Base-by-base conservation (phyloP, 495 filamentous ascomycete species). In the Neurospora sp. region DNA sequence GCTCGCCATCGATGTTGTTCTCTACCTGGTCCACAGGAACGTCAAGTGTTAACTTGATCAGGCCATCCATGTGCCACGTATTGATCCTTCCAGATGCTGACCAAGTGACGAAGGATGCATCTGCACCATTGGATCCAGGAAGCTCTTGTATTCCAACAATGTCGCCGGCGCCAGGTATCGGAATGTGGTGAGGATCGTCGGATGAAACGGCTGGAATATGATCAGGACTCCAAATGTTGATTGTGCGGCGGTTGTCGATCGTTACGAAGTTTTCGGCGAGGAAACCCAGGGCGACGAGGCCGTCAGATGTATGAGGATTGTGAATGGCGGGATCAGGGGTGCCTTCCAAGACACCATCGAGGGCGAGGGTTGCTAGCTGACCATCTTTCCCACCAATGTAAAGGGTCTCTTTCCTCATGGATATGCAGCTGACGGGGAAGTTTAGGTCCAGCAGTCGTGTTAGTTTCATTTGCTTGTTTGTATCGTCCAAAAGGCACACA, bases 91-190 rank as follows among this genome's bases (percentile, higher is more conserved):
- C 96, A 72, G 87, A 88, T 68, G 86, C 87, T 10, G 94, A 93
- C 92, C 93, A 98, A 0, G 94, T 97, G 75, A 93, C 91, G 79
- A 98, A 97, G 38, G 90, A 87, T 3, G 93, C 91, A 10, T 86
- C 82, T 1, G 87, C 78, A 8, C 80, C 76, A 74, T 91, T 90
- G 0, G 87, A 84, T 39, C 80, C 78, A 4, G 85, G 79, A 4
- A 97, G 80, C 4, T 88, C 76, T 71, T 88, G 84, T 40, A 97
- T 89, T 35, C 96, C 96, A 40, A 93, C 83, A 31, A 96, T 90
- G 74, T 93, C 93, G 53, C 90, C 87, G 78, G 95, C 93, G 48
- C 92, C 94, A 9, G 90, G 89, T 65, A 88, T 83, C 45, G 83
- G 79, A 40, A 85, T 83, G 71, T 81, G 79, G 27, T 74, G 76